Evolutionary conservation across 2,329 filamentous ascomycete species (phyloP).

Genomic region (Eutypa lata): DNA sequence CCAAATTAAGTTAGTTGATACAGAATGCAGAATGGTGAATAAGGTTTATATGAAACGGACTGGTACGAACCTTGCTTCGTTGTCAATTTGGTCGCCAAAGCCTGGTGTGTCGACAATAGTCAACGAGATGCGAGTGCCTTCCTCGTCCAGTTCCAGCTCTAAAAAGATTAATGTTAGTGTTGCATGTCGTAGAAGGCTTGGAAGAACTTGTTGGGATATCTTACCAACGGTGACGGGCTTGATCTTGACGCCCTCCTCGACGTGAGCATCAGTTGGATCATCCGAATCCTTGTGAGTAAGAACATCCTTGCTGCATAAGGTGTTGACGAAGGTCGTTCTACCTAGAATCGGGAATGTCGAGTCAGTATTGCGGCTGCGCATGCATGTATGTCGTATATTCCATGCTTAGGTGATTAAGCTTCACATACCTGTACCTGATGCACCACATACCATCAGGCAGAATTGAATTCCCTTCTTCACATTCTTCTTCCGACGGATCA

Average conservation of each 20-base stretch:
- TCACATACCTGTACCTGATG: conserved; percentile 88
- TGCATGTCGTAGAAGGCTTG: not conserved
- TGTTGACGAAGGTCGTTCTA: conserved; percentile 99
- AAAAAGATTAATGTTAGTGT: conserved; percentile 20
- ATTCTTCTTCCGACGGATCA: conserved; percentile 99
- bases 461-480: conserved; percentile 99
- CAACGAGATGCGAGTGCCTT: conserved; percentile 95
- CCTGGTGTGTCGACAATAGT: conserved; percentile 98
- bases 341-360: conserved; percentile 48
- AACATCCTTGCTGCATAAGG: conserved; percentile 92
- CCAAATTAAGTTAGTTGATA: not conserved
- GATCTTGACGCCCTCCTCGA: conserved; percentile 97
- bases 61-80: conserved; percentile 79
- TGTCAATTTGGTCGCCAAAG: conserved; percentile 98
- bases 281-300: conserved; percentile 90
- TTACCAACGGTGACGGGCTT: conserved; percentile 96
- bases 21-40: conserved; percentile 20
- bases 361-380: conserved; percentile 5
- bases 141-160: conserved; percentile 96
- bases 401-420: conserved; percentile 29
- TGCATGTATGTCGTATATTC: conserved; percentile 50
- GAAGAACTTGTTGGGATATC: conserved; percentile 30
- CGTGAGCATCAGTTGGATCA: conserved; percentile 80
- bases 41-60: conserved; percentile 8
- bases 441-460: conserved; percentile 99